A percentile compares a stretch with the other conserved stretches of the same genome.
Conservation (phyloP, 495 filamentous ascomycete genomes). For the Trichoderma asperelloides region DNA sequence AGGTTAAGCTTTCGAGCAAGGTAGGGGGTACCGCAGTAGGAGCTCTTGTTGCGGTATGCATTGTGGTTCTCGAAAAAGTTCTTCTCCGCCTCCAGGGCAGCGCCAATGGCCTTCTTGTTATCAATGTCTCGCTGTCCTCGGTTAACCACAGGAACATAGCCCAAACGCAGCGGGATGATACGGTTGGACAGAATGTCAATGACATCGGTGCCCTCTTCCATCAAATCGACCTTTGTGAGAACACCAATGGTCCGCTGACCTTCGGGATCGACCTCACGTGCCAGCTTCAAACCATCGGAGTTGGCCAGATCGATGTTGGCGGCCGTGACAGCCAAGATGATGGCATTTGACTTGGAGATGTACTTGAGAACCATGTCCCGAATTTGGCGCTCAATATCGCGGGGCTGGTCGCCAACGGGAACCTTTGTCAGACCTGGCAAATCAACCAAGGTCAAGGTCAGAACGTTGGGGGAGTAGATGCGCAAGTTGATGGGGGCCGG, state of each 20-base stretch:
- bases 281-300: conserved; percentile 94
- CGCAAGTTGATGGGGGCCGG: conserved; percentile 92
- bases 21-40: conserved; percentile 97
- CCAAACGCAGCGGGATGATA: conserved; percentile 90
- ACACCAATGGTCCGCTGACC: conserved; percentile 98
- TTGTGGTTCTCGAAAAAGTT: conserved; percentile 98
- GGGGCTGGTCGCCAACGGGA: conserved; percentile 94
- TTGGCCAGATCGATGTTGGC: conserved; percentile 98
- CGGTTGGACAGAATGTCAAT: conserved; percentile 98
- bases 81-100: conserved; percentile 89
- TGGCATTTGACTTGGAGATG: conserved; percentile 95
- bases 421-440: conserved; percentile 96
- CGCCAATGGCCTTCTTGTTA: conserved; percentile 88
- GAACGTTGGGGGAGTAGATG: conserved; percentile 96
- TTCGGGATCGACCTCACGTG: conserved; percentile 94
- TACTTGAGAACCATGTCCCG: conserved; percentile 98
- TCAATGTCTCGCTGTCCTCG: conserved; percentile 98
- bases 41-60: conserved; percentile 95
- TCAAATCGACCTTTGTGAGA: conserved; percentile 96
- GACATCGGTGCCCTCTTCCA: conserved; percentile 99
- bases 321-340: conserved; percentile 91
- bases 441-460: conserved; percentile 96
- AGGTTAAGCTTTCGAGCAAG: conserved; percentile 94
- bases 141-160: conserved; percentile 98
- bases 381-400: conserved; percentile 97